A percentile compares a stretch with the other conserved stretches of the same genome.
These are phyloP conservation scores for Ganoderma sinense DNA, from an alignment of 1,284 basidiomycete genomes.

Conservation along the genomic window DNA sequence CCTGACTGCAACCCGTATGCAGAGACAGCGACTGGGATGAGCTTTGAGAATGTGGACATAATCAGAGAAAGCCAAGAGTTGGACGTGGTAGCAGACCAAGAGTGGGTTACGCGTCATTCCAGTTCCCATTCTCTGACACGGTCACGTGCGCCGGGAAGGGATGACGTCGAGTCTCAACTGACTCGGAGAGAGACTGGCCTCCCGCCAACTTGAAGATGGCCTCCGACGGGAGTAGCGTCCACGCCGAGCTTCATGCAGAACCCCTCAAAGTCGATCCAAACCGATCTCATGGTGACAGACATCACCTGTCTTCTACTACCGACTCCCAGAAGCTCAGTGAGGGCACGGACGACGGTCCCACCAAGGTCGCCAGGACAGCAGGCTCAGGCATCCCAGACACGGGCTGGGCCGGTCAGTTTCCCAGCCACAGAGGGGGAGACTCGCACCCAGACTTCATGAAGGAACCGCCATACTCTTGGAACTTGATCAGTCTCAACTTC, in stretches of 20 bases:
- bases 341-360: too few species aligned
- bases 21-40: slow-evolving; percentile 44
- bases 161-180: too few species aligned
- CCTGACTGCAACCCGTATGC: slow-evolving; percentile 50
- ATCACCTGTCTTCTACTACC: slow-evolving; percentile 21
- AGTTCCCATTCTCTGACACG: slow-evolving; percentile 6
- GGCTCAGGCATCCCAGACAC: slow-evolving; percentile 35
- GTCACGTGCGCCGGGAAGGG: slow-evolving; percentile 14
- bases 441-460: slow-evolving; percentile 39
- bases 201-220: too few species aligned
- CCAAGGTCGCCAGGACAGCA: slow-evolving; percentile 19
- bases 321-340: too few species aligned
- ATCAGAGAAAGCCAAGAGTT: background rate
- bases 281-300: slow-evolving; percentile 29
- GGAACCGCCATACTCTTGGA: slow-evolving; percentile 44
- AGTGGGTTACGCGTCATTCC: background rate
- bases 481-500: slow-evolving; percentile 39
- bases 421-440: slow-evolving; percentile 39
- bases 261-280: slow-evolving; percentile 6
- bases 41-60: slow-evolving; percentile 48
- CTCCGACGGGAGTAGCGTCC: background rate
- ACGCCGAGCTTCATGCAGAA: slow-evolving; percentile 10
- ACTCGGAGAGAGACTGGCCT: too few species aligned
- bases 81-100: background rate
- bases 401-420: slow-evolving; percentile 39